These are phyloP conservation scores for Hypoxylon crocopeplum DNA, from an alignment of 495 filamentous ascomycete species.

Conservation along the genomic window DNA sequence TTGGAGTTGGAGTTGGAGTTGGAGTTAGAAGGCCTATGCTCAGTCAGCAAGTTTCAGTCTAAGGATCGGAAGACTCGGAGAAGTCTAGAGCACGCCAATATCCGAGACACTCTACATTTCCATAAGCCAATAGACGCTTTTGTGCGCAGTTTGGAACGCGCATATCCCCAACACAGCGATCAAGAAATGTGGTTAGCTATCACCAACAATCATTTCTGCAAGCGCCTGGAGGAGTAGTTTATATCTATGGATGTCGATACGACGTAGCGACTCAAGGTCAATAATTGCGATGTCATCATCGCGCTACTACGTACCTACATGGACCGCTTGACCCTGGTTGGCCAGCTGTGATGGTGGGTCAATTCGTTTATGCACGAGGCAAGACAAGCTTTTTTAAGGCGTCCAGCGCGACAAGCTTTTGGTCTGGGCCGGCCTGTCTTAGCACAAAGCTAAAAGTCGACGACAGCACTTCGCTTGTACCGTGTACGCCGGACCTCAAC, in stretches of 20 bases:
- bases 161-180: not conserved
- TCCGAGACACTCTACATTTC: conserved; percentile 18
- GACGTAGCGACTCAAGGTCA: too few relatives aligned
- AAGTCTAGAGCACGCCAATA: conserved; percentile 1
- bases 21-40: too few relatives aligned
- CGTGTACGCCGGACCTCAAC: not conserved
- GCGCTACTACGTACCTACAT: conserved; percentile 13
- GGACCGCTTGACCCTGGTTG: conserved; percentile 9
- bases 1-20: too few relatives aligned
- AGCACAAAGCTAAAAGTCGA: conserved; percentile 1
- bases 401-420: conserved; percentile 36
- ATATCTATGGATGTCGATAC: too few relatives aligned
- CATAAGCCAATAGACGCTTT: conserved; percentile 6
- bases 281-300: conserved; percentile 34
- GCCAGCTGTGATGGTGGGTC: conserved; percentile 13
- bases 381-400: conserved; percentile 41
- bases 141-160: conserved; percentile 4
- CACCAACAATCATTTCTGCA: too few relatives aligned
- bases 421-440: conserved; percentile 31
- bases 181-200: not conserved
- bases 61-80: conserved; percentile 24
- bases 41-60: conserved; percentile 1
- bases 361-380: conserved; percentile 34
- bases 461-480: not conserved
- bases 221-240: too few relatives aligned